Evolutionary conservation across 2,329 filamentous ascomycete genomes (phyloP).

Genomic region (Monilinia vaccinii-corymbosi): DNA sequence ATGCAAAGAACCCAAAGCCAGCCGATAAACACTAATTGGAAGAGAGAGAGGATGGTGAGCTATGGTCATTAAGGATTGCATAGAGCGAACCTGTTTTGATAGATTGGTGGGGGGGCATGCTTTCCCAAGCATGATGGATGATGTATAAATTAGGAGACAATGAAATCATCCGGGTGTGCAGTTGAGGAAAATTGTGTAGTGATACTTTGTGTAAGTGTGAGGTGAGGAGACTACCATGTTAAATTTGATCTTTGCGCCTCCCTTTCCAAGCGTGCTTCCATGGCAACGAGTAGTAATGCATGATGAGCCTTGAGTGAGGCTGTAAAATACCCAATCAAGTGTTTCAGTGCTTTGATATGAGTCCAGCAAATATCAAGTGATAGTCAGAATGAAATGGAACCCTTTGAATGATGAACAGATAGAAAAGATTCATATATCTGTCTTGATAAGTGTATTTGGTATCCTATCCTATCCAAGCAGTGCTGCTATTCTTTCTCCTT

Average conservation of each 20-base stretch:
- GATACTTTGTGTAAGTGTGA: neutral
- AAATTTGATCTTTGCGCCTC: no score
- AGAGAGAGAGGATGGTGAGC: neutral
- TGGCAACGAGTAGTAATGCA: neutral
- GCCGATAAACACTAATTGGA: constrained; percentile 26
- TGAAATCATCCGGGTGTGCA: neutral
- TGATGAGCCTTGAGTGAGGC: neutral
- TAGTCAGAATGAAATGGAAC: neutral
- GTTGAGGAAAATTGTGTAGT: neutral
- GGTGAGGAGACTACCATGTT: neutral
- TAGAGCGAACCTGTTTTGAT: constrained; percentile 1
- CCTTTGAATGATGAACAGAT: no score
- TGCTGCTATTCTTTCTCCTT: neutral
- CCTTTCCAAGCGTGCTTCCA: neutral
- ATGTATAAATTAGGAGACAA: constrained; percentile 8
- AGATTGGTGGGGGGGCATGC: neutral
- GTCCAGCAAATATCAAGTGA: neutral
- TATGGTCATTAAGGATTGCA: neutral
- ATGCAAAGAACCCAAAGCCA: constrained; percentile 31
- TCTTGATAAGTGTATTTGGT: neutral
- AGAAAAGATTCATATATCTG: neutral
- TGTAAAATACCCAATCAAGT: neutral
- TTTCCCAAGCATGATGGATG: neutral
- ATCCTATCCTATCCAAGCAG: neutral
- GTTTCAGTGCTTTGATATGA: neutral